These are phyloP conservation scores for Sporothrix phasma DNA, from an alignment of 2,329 filamentous ascomycete genomes.

Conservation along the genomic window DNA sequence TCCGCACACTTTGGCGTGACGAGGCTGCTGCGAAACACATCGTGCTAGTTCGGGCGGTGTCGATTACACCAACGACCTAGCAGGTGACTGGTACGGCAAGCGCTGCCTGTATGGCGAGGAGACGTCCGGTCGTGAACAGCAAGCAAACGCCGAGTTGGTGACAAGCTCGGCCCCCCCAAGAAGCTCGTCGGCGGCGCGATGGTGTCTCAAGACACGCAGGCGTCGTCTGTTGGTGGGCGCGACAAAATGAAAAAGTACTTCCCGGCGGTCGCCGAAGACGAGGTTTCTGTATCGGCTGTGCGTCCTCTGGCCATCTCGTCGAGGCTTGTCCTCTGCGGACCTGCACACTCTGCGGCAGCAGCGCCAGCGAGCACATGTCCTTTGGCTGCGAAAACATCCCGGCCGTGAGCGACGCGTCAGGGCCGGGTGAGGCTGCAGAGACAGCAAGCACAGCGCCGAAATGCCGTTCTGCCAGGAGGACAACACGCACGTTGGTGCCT, in stretches of 20 bases:
- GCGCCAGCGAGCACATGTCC: constrained; percentile 35
- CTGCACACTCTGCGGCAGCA: constrained; percentile 40
- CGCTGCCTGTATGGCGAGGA: too few relatives aligned
- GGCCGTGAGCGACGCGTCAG: background rate
- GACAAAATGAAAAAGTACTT: constrained; percentile 40
- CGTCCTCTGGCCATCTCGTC: constrained; percentile 36
- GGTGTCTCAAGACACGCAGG: background rate
- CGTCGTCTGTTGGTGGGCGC: background rate
- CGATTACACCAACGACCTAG: background rate
- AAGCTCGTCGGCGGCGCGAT: background rate
- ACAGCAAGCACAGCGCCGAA: background rate
- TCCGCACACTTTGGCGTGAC: background rate
- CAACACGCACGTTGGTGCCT: background rate
- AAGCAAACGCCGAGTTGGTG: background rate
- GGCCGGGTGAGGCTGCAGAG: background rate
- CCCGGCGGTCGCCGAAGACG: constrained; percentile 35
- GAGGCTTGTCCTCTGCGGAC: constrained; percentile 34
- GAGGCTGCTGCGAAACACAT: background rate
- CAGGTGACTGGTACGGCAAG: background rate
- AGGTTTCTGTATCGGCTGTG: constrained; percentile 44
- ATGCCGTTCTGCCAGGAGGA: constrained; percentile 9
- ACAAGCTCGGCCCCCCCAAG: background rate
- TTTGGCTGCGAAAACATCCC: constrained; percentile 32
- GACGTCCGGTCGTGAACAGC: background rate
- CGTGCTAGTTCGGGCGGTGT: too few relatives aligned